Evolutionary conservation across 177 flowering plant genomes (phyloP), one percentile per base, ranked within the genome.

Genomic region (Vitis hybrid): DNA sequence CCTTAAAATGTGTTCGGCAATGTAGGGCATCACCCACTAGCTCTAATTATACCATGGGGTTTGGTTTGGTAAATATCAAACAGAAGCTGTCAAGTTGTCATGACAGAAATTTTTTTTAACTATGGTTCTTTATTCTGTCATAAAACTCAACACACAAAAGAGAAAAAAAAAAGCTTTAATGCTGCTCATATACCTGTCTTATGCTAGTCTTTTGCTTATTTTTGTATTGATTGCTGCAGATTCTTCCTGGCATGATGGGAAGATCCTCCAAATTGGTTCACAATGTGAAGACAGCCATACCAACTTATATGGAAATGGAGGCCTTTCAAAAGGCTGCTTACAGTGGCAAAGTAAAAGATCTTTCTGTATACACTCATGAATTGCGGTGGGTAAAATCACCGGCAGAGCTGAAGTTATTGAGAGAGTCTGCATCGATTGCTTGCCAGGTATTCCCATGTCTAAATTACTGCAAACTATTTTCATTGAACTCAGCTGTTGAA

Each of bases 401-500:
- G 18, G 84, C 99, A 14, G 99, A 95, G 80, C 75, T 90, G 59
- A 86, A 82, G 63, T 79, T 95, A 77, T 92, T 95, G 96, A 91
- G 83, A 70, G 86, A 90, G 67, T 81, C 97, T 76, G 92, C 95
- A 63, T 87, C 98, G 70, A 88, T 89, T 84, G 94, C 86, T 82
- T 90, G 92, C 79, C 98, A 95, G 96, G 99, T 93, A 82, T 12
- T 65, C 71, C 55, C 62, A 66, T 19, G 15, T 66, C 22, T 52
- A 63, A 20, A 24, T 20, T 69, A 15, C 49, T 1, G 33, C 65
- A 56, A 60, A 54, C 19, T 59, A 13, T 13, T 22, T 63, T 3
- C 13, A 50, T 17, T 47, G 58, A 55, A 55, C 58, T 14, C 17
- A 5, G 15, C 6, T 17, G 8, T 3, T 55, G 17, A 13, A 14